Evolutionary conservation across 306 rosid genomes (phyloP).

Genomic region (Castanopsis chinensis): DNA sequence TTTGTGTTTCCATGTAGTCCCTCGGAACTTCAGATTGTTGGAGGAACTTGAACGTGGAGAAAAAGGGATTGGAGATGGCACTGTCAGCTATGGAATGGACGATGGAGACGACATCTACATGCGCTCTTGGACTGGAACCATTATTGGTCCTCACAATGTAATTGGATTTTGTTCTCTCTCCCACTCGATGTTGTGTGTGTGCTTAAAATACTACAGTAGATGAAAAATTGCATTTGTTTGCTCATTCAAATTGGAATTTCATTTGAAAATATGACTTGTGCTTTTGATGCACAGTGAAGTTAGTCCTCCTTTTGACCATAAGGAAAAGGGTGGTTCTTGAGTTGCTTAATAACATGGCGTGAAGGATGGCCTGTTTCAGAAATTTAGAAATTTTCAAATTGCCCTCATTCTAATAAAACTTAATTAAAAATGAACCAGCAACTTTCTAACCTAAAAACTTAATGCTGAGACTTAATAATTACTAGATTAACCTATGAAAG

Average conservation of each 20-base stretch:
- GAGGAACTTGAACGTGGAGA: constrained; percentile 99
- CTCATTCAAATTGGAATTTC: not conserved
- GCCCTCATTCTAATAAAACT: no score
- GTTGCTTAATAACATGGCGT: not conserved
- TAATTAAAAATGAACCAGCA: no score
- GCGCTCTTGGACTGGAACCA: constrained; percentile 92
- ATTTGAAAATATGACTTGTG: not conserved
- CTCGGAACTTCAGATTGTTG: constrained; percentile 98
- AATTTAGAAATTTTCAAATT: no score
- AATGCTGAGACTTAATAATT: no score
- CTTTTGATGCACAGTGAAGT: not conserved
- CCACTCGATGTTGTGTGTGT: not conserved
- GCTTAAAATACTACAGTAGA: not conserved
- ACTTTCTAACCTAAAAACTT: no score
- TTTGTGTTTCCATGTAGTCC: constrained; percentile 59
- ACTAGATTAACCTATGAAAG: no score
- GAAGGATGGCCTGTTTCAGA: not conserved
- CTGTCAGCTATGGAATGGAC: constrained; percentile 98
- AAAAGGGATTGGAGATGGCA: constrained; percentile 90
- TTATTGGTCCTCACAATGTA: constrained; percentile 99
- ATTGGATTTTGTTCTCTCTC: constrained; percentile 8
- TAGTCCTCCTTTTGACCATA: not conserved
- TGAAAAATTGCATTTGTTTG: not conserved
- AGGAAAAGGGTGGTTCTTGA: not conserved
- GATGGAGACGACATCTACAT: constrained; percentile 99